Percentiles rank a stretch among this genome's conserved stretches.
Conservation (phyloP, 371 early-diverging fungal genomes). For the Mucor racemosus region DNA sequence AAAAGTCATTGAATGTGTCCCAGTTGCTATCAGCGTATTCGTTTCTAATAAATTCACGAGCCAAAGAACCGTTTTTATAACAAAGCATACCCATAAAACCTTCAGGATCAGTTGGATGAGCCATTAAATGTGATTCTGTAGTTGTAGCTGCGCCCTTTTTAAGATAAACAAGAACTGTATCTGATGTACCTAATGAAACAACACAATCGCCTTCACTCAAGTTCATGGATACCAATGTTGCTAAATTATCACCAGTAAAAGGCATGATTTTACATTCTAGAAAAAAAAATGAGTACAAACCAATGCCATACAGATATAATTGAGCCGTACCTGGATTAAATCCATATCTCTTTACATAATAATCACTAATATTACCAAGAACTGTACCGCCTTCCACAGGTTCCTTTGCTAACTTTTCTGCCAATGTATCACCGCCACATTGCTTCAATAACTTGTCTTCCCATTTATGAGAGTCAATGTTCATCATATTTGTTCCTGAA, state of each 20-base stretch:
- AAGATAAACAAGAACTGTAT: slow-evolving; percentile 74
- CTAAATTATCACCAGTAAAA: slow-evolving; percentile 88
- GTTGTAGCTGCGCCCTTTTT: slow-evolving; percentile 52
- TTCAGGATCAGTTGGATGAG: slow-evolving; percentile 68
- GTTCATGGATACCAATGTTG: slow-evolving; percentile 71
- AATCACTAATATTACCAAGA: slow-evolving; percentile 48
- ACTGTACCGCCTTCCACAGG: slow-evolving; percentile 45
- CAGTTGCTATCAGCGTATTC: slow-evolving; percentile 57
- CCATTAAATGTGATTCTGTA: slow-evolving; percentile 67
- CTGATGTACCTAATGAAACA: slow-evolving; percentile 81
- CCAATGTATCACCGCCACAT: slow-evolving; percentile 51
- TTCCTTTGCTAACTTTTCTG: slow-evolving; percentile 44
- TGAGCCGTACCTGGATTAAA: slow-evolving; percentile 55
- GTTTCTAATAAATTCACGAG: slow-evolving; percentile 75
- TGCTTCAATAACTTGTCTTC: slow-evolving; percentile 42
- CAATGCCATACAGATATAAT: too few species aligned
- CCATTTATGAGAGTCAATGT: slow-evolving; percentile 68
- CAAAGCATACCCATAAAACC: slow-evolving; percentile 79
- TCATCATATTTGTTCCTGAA: slow-evolving; percentile 82
- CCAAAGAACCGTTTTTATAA: slow-evolving; percentile 85
- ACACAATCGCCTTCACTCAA: slow-evolving; percentile 64
- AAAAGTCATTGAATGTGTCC: slow-evolving; percentile 59
- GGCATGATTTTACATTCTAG: slow-evolving; percentile 65
- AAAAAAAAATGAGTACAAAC: too few species aligned
- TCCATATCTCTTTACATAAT: slow-evolving; percentile 60